phyloP scores from a whole-genome alignment of 2,329 filamentous ascomycete species.

The Parafenestella ontariensis region DNA sequence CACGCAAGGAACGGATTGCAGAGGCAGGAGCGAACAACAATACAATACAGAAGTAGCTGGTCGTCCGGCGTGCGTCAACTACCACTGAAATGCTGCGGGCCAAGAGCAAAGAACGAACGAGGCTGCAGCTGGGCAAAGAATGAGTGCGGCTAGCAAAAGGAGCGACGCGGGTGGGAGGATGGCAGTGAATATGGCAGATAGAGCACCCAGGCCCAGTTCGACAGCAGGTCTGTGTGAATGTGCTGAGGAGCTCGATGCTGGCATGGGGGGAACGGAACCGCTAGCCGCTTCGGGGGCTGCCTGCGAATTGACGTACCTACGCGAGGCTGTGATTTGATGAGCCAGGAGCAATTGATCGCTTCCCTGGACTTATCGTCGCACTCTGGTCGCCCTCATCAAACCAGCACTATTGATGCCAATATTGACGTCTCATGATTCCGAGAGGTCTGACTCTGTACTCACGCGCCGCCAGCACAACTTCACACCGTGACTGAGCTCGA shows the following conservation, averaged over 20 bases:
- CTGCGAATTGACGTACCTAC: slow-evolving; percentile 3
- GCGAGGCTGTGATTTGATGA: slow-evolving; percentile 6
- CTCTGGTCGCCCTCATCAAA: slow-evolving; percentile 9
- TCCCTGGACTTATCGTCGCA: slow-evolving; percentile 3
- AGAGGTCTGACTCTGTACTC: neutral
- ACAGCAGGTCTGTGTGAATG: slow-evolving; percentile 25
- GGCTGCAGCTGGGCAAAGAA: slow-evolving; percentile 13
- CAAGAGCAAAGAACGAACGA: slow-evolving; percentile 16
- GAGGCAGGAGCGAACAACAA: slow-evolving; percentile 21
- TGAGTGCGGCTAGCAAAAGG: slow-evolving; percentile 12
- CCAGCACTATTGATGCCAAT: neutral
- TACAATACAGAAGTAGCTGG: slow-evolving; percentile 18
- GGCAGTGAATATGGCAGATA: slow-evolving; percentile 17
- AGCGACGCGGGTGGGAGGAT: slow-evolving; percentile 16
- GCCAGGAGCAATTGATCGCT: neutral
- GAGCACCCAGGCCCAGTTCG: slow-evolving; percentile 17
- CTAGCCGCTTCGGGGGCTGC: slow-evolving; percentile 15
- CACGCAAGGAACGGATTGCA: slow-evolving; percentile 3
- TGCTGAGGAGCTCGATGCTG: slow-evolving; percentile 20
- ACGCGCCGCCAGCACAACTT: neutral
- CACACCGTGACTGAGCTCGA: slow-evolving; percentile 8
- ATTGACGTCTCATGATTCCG: neutral
- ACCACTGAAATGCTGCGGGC: slow-evolving; percentile 14
- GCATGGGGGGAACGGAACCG: slow-evolving; percentile 9
- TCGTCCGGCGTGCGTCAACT: slow-evolving; percentile 24